Percentiles rank a stretch among this genome's conserved stretches.
Evolutionary conservation across 1,284 basidiomycete species (phyloP).

Genomic region (Neotropicomus parvogracilis): DNA sequence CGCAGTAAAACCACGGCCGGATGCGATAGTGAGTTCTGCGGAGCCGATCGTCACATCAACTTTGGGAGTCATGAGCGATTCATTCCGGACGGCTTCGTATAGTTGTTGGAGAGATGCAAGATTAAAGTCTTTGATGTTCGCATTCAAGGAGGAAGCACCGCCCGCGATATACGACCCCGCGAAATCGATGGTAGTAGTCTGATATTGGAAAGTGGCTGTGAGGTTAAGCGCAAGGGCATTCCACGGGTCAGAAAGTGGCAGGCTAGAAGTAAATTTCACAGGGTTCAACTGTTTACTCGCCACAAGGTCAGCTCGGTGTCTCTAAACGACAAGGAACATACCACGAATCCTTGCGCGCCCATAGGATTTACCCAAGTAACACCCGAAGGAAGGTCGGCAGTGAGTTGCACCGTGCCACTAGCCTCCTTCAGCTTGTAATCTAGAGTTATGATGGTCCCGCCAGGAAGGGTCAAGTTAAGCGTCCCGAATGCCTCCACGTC

Average conservation of each 20-base stretch:
- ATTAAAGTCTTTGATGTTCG: neutral
- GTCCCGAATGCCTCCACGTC: slow-evolving; percentile 3
- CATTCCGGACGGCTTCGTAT: slow-evolving; percentile 1
- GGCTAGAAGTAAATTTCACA: slow-evolving; percentile 1
- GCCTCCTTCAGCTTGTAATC: slow-evolving; percentile 8
- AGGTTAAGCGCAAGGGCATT: slow-evolving; percentile 4
- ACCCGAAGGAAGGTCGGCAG: slow-evolving; percentile 6
- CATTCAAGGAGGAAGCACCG: neutral
- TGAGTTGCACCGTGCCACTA: neutral
- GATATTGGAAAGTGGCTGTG: slow-evolving; percentile 2
- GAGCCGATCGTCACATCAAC: slow-evolving; percentile 11
- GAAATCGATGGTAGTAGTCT: slow-evolving; percentile 1
- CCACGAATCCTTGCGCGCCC: slow-evolving; percentile 10
- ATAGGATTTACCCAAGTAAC: slow-evolving; percentile 7
- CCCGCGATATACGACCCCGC: neutral
- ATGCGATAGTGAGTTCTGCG: slow-evolving; percentile 3
- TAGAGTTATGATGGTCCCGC: slow-evolving; percentile 1
- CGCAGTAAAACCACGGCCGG: slow-evolving; percentile 7
- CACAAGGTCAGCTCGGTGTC: neutral
- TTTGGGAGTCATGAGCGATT: slow-evolving; percentile 2
- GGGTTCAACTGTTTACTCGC: slow-evolving; percentile 4
- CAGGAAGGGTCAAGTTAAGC: slow-evolving; percentile 3
- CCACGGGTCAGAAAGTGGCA: slow-evolving; percentile 5
- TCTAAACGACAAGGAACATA: neutral
- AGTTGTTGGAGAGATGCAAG: slow-evolving; percentile 7